Percentiles rank a stretch among this genome's conserved stretches.
phyloP scores from a whole-genome alignment of 768 basidiomycete genomes.

The Tylopilus sp. region DNA sequence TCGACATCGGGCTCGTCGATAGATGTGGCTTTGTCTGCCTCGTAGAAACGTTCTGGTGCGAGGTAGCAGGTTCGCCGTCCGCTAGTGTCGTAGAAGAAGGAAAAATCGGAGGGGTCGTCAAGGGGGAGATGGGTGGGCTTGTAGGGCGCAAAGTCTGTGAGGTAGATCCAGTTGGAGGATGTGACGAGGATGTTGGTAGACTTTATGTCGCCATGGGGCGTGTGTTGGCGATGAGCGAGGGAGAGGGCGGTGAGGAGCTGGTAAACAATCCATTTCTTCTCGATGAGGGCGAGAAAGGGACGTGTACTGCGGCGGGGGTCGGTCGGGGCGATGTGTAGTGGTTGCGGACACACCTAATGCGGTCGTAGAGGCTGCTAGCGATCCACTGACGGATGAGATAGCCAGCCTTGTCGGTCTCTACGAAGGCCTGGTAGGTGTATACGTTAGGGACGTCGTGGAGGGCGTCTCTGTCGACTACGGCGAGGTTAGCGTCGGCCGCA shows the following conservation, averaged over 20 bases:
- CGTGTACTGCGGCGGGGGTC: slow-evolving; percentile 62
- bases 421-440: slow-evolving; percentile 82
- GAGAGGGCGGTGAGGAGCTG: slow-evolving; percentile 85
- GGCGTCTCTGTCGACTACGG: slow-evolving; percentile 78
- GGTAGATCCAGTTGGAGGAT: slow-evolving; percentile 92
- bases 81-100: slow-evolving; percentile 96
- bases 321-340: not conserved
- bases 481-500: not conserved
- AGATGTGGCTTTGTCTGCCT: slow-evolving; percentile 59
- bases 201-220: slow-evolving; percentile 98
- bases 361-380: slow-evolving; percentile 91
- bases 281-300: slow-evolving; percentile 85
- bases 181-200: slow-evolving; percentile 96
- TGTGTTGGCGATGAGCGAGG: slow-evolving; percentile 77
- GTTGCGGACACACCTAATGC: slow-evolving; percentile 80
- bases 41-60: slow-evolving; percentile 94
- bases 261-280: slow-evolving; percentile 98
- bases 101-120: slow-evolving; percentile 96
- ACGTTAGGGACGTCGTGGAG: slow-evolving; percentile 84
- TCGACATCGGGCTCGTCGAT: slow-evolving; percentile 52
- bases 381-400: slow-evolving; percentile 95
- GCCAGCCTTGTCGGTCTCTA: slow-evolving; percentile 95
- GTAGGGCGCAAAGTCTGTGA: slow-evolving; percentile 93
- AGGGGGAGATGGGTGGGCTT: slow-evolving; percentile 95
- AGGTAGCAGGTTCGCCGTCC: slow-evolving; percentile 92